A percentile compares a stretch with the other conserved stretches of the same genome.
Evolutionary conservation across 805 yeast genomes (phyloP).

Genomic region (Kluyveromyces wickerhamii): DNA sequence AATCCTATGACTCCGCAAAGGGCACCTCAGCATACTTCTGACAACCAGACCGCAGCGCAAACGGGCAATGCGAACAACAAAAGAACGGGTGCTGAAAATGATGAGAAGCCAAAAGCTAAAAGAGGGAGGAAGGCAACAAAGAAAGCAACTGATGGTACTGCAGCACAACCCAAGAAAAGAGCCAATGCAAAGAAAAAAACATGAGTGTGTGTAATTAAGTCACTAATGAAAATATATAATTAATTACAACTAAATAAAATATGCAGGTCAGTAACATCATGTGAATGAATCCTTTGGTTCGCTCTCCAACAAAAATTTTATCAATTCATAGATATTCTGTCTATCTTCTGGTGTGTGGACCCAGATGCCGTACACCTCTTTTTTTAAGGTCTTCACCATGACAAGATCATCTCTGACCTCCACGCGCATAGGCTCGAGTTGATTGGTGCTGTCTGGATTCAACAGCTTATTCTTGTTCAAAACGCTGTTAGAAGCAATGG

Average conservation of each 20-base stretch:
- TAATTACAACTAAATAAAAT: not conserved
- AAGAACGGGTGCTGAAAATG: conserved; percentile 5
- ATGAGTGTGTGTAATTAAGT: not conserved
- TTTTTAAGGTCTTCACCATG: conserved; percentile 57
- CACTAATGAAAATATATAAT: conserved; percentile 1
- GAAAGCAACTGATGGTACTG: conserved; percentile 17
- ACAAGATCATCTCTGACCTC: conserved; percentile 64
- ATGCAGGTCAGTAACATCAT: conserved; percentile 7
- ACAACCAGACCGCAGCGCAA: conserved; percentile 26
- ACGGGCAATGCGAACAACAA: conserved; percentile 13
- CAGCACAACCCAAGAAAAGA: conserved; percentile 24
- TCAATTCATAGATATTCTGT: conserved; percentile 44
- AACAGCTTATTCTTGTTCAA: conserved; percentile 36
- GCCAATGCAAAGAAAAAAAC: conserved; percentile 23
- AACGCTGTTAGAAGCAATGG: conserved; percentile 50
- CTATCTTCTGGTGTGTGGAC: conserved; percentile 63
- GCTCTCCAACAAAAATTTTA: conserved; percentile 28
- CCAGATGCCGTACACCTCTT: conserved; percentile 75
- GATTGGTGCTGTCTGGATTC: conserved; percentile 21
- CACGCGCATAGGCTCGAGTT: conserved; percentile 46
- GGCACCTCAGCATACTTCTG: conserved; percentile 21
- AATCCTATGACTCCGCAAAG: conserved; percentile 23
- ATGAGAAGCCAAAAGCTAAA: conserved; percentile 23
- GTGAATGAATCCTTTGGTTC: conserved; percentile 29
- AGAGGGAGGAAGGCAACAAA: conserved; percentile 27